These are phyloP conservation scores for Phytomonas francai DNA, from an alignment of 208 protist species.

Conservation along the genomic window DNA sequence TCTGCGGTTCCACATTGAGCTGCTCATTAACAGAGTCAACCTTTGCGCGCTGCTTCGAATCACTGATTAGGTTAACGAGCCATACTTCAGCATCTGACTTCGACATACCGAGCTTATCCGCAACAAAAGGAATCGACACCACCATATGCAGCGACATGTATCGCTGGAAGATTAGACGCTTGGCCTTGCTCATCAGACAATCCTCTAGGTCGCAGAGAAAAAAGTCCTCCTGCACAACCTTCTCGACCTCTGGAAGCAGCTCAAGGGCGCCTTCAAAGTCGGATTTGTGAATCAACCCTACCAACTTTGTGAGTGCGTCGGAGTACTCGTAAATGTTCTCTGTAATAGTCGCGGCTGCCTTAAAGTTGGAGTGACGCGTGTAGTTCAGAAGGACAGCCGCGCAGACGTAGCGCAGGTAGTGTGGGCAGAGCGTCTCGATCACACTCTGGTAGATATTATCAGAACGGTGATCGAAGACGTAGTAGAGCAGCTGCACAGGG, in stretches of 20 bases:
- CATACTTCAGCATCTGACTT: conserved; percentile 81
- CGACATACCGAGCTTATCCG: conserved; percentile 61
- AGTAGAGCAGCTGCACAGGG: conserved; percentile 67
- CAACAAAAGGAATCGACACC: conserved; percentile 82
- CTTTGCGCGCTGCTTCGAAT: conserved; percentile 87
- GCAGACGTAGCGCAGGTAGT: conserved; percentile 88
- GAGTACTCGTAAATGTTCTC: conserved; percentile 80
- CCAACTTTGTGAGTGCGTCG: conserved; percentile 77
- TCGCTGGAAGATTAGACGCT: conserved; percentile 78
- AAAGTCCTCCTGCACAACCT: conserved; percentile 65
- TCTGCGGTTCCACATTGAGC: conserved; percentile 73
- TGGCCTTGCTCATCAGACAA: conserved; percentile 61
- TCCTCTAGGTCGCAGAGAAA: conserved; percentile 74
- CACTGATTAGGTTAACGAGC: conserved; percentile 86
- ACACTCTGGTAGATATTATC: conserved; percentile 69
- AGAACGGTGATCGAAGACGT: conserved; percentile 71
- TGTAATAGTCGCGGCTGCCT: conserved; percentile 51
- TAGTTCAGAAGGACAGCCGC: conserved; percentile 80
- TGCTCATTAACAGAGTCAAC: conserved; percentile 86
- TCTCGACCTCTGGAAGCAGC: conserved; percentile 58
- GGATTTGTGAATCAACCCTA: conserved; percentile 56
- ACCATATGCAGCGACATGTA: conserved; percentile 83
- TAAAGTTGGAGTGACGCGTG: conserved; percentile 58
- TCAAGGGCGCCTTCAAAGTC: conserved; percentile 76
- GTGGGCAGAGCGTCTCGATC: conserved; percentile 84